Percentiles rank a stretch among this genome's conserved stretches.
Conservation (phyloP, 805 yeast species). For the Wickerhamiella cacticola region DNA sequence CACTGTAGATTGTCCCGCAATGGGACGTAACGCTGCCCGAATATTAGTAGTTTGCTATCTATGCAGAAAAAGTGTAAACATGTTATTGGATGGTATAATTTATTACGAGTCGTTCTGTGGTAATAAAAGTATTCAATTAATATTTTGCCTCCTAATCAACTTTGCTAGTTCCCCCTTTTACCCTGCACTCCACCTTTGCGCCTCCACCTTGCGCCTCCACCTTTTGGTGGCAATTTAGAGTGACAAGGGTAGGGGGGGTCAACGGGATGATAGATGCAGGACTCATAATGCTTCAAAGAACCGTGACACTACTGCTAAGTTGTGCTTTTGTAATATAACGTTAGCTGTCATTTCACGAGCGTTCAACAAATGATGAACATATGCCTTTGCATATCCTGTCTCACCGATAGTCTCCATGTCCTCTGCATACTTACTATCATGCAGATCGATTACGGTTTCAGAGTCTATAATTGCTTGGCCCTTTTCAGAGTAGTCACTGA, state of each 20-base stretch:
- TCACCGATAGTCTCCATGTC: slow-evolving; percentile 26
- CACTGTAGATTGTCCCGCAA: not conserved
- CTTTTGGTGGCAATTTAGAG: no score
- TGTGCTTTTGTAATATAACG: slow-evolving; percentile 33
- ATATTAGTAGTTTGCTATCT: not conserved
- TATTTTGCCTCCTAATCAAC: not conserved
- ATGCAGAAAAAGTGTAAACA: not conserved
- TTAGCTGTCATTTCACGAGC: slow-evolving; percentile 36
- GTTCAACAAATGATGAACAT: slow-evolving; percentile 33
- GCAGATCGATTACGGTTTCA: slow-evolving; percentile 24
- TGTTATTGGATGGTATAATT: not conserved
- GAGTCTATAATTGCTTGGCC: slow-evolving; percentile 30
- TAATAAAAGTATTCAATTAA: not conserved
- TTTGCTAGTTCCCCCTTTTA: no score
- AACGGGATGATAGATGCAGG: not conserved
- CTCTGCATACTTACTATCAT: slow-evolving; percentile 25
- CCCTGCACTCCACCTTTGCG: no score
- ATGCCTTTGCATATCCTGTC: slow-evolving; percentile 29
- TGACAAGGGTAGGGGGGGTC: no score
- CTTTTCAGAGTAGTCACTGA: slow-evolving; percentile 27
- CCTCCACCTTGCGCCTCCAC: slow-evolving; percentile 1
- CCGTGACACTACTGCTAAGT: slow-evolving; percentile 23
- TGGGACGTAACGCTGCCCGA: not conserved
- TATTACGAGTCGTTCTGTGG: not conserved
- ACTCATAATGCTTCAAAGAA: slow-evolving; percentile 24